Percentiles rank a stretch among this genome's conserved stretches.
Evolutionary conservation across 1,139 yeast species (phyloP).

Genomic region (Hyphopichia burtonii): DNA sequence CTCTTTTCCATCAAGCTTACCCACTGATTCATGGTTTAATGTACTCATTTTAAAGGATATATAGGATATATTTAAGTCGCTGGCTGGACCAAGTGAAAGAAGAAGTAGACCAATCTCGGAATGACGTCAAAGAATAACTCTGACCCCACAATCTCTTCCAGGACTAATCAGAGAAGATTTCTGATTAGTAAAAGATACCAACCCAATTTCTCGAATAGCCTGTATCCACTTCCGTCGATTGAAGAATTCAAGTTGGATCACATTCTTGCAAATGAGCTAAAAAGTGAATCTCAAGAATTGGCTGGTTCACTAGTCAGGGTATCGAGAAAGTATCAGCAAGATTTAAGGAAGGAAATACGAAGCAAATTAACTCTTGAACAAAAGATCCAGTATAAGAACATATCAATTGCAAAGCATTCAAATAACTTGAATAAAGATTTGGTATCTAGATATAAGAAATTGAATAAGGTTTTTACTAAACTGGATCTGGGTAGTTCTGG

Average conservation of each 20-base stretch:
- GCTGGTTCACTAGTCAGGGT: conserved; percentile 33
- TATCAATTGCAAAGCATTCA: conserved; percentile 30
- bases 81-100: neutral
- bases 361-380: conserved; percentile 37
- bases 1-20: too few species aligned
- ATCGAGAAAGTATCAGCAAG: conserved; percentile 37
- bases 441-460: conserved; percentile 16
- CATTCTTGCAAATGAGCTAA: conserved; percentile 31
- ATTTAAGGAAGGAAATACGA: conserved; percentile 37
- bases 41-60: neutral
- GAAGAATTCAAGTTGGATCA: conserved; percentile 39
- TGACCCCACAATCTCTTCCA: neutral
- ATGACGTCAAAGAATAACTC: neutral
- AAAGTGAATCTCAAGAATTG: conserved; percentile 33
- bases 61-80: too few species aligned
- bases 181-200: conserved; percentile 11
- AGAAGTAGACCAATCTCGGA: neutral
- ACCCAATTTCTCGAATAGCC: conserved; percentile 12
- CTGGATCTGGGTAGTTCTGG: neutral
- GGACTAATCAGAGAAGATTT: neutral
- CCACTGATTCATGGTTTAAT: neutral
- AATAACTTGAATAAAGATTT: conserved; percentile 20
- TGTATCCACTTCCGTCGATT: conserved; percentile 28
- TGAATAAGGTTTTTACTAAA: conserved; percentile 12
- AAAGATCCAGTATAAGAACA: conserved; percentile 35